Conservation (phyloP, 2,329 filamentous ascomycete species). For the Neospermospora avenae region DNA sequence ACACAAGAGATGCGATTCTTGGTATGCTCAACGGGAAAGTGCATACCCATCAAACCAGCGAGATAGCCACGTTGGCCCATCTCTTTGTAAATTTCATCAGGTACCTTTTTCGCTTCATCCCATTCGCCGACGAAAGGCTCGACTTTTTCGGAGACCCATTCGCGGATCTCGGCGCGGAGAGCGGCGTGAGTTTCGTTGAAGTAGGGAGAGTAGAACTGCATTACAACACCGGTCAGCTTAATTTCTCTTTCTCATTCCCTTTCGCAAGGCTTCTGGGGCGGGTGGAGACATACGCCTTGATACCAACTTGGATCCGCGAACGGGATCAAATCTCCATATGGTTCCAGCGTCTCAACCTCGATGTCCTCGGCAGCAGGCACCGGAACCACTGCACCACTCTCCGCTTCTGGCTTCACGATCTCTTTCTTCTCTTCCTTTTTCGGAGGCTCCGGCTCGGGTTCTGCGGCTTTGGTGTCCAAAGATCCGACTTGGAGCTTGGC, state of each 20-base stretch:
- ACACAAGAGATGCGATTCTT: slow-evolving; percentile 73
- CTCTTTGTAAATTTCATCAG: slow-evolving; percentile 86
- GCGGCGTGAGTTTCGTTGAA: slow-evolving; percentile 92
- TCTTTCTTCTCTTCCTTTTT: slow-evolving; percentile 38
- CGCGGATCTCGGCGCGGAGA: slow-evolving; percentile 83
- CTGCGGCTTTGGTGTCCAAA: slow-evolving; percentile 75
- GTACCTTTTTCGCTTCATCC: slow-evolving; percentile 93
- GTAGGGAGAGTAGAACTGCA: slow-evolving; percentile 90
- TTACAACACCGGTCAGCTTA: neutral
- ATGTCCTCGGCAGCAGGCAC: slow-evolving; percentile 38
- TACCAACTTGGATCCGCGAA: slow-evolving; percentile 95
- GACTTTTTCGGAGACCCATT: slow-evolving; percentile 87
- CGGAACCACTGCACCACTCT: slow-evolving; percentile 51
- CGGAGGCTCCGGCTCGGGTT: neutral
- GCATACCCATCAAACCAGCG: slow-evolving; percentile 81
- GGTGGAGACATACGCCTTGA: slow-evolving; percentile 66
- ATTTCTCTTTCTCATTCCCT: neutral
- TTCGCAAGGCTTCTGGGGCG: neutral
- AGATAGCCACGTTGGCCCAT: slow-evolving; percentile 93
- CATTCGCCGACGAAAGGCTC: slow-evolving; percentile 92
- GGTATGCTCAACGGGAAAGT: slow-evolving; percentile 75
- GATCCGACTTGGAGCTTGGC: slow-evolving; percentile 67
- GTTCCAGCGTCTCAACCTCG: slow-evolving; percentile 71
- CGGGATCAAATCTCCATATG: slow-evolving; percentile 82
- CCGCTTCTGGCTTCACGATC: slow-evolving; percentile 54